A percentile compares a stretch with the other conserved stretches of the same genome.
phyloP scores from a whole-genome alignment of 768 basidiomycete genomes.

The Lentinula boryana region DNA sequence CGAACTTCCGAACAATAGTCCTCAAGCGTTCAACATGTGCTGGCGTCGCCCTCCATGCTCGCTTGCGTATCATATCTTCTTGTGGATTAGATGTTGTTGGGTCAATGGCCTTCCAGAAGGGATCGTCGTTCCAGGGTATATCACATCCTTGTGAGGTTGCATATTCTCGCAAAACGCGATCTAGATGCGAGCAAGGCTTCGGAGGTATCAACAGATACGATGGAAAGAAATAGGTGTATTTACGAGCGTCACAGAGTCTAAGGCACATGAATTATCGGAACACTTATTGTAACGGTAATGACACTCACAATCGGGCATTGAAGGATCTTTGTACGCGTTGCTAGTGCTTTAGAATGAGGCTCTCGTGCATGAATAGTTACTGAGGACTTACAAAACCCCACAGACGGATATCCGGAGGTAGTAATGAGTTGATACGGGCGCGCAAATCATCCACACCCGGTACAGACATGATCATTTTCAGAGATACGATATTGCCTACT shows the following conservation, averaged over 20 bases:
- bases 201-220: conserved; percentile 91
- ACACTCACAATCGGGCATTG: conserved; percentile 63
- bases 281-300: neutral
- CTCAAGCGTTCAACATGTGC: conserved; percentile 54
- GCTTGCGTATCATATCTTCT: conserved; percentile 61
- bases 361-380: neutral
- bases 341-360: neutral
- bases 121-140: conserved; percentile 25
- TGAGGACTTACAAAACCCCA: conserved; percentile 72
- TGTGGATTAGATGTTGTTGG: conserved; percentile 34
- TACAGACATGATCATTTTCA: conserved; percentile 81
- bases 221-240: conserved; percentile 97
- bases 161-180: conserved; percentile 34
- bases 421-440: conserved; percentile 70
- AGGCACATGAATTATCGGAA: neutral
- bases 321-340: conserved; percentile 65
- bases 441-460: conserved; percentile 70
- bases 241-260: conserved; percentile 89
- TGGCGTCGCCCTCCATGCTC: conserved; percentile 58
- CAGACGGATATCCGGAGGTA: conserved; percentile 90
- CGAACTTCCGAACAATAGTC: conserved; percentile 53
- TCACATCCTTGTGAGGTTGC: conserved; percentile 19
- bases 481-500: conserved; percentile 86
- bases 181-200: conserved; percentile 64
- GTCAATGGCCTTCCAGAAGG: conserved; percentile 55